Evolutionary conservation across 139 green algal genomes (phyloP), one percentile per base, ranked within the genome.

Genomic region (Ulvella scutata): DNA sequence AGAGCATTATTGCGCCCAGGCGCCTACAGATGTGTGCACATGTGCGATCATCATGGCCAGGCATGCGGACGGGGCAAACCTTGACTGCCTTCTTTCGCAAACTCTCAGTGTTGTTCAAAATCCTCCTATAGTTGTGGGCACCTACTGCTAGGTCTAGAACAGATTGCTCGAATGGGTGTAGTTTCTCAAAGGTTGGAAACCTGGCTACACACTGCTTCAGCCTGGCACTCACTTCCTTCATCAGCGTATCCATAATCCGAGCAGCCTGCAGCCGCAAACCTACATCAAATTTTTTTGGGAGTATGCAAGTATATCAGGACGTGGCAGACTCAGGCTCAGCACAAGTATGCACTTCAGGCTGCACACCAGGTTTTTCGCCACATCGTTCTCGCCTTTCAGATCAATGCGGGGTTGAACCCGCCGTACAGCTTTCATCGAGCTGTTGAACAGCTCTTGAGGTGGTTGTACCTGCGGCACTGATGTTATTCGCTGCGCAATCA

Each of bases 121-220:
- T 77, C 9, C 29, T 62, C 39, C 83, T 80, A 61, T 94, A 96
- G 26, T 75, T 37, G 36, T 43, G 81, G 21, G 73, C 73, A 0
- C 87, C 89, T n/a, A 97, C 80, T 4, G 92, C 96, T 4, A 98
- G 84, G 44, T 96, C 85, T 72, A 98, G 83, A 78, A 98, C 87
- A 2, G 85, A 90, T 0, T 60, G 67, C 73, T 98, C 93, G 83
- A 98, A 98, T 26, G 91, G 88, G 77, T 97, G 93, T 38, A 97
- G 86, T 17, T 76, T 75, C 0, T 75, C 37, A 0, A 76, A 62
- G 0, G 61, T 4, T 0, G 91, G 91, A 79, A 97, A 98, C 21
- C 76, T 80, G 17, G 79, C 82, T 6, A 93, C 37, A 78, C 89
- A 96, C 3, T 26, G 51, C 0, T 84, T 80, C 37, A 89, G 78